These are phyloP conservation scores for Xylaria sp. DNA, from an alignment of 2,329 filamentous ascomycete species.

Conservation along the genomic window DNA sequence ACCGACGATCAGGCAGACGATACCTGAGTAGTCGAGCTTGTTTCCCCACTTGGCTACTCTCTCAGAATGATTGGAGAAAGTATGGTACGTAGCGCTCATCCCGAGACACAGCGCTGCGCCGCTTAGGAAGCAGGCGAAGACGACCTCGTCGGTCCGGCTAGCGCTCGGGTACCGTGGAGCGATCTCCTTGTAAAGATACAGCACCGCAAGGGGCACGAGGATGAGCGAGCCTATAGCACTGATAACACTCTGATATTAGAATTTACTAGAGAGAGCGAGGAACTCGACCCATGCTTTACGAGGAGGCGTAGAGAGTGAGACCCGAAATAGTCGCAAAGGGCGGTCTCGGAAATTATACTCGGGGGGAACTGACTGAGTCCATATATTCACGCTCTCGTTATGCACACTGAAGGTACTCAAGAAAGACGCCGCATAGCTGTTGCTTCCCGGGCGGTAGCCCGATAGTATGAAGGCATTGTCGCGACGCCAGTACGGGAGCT, in stretches of 20 bases:
- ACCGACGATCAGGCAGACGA: slow-evolving; percentile 88
- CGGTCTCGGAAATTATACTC: too few relatives aligned
- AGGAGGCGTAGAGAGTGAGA: too few relatives aligned
- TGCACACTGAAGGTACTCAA: slow-evolving; percentile 53
- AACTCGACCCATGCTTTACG: too few relatives aligned
- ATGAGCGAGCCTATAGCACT: slow-evolving; percentile 65
- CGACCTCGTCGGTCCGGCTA: slow-evolving; percentile 66
- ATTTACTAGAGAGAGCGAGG: too few relatives aligned
- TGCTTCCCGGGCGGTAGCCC: slow-evolving; percentile 59
- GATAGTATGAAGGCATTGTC: slow-evolving; percentile 62
- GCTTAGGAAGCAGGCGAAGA: slow-evolving; percentile 78
- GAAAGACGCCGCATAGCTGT: slow-evolving; percentile 57
- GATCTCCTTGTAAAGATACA: slow-evolving; percentile 62
- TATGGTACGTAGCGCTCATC: slow-evolving; percentile 85
- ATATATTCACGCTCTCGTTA: slow-evolving; percentile 69
- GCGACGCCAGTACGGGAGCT: slow-evolving; percentile 63
- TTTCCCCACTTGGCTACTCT: slow-evolving; percentile 83
- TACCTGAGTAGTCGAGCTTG: slow-evolving; percentile 92
- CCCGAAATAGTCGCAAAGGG: too few relatives aligned
- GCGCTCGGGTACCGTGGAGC: slow-evolving; percentile 71
- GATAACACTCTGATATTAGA: too few relatives aligned
- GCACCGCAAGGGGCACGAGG: slow-evolving; percentile 55
- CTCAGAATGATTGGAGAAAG: slow-evolving; percentile 83
- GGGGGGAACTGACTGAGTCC: slow-evolving; percentile 52
- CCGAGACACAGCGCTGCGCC: slow-evolving; percentile 76